Evolutionary conservation across 768 basidiomycete species (phyloP).

Genomic region (Amanita subjunquillea): DNA sequence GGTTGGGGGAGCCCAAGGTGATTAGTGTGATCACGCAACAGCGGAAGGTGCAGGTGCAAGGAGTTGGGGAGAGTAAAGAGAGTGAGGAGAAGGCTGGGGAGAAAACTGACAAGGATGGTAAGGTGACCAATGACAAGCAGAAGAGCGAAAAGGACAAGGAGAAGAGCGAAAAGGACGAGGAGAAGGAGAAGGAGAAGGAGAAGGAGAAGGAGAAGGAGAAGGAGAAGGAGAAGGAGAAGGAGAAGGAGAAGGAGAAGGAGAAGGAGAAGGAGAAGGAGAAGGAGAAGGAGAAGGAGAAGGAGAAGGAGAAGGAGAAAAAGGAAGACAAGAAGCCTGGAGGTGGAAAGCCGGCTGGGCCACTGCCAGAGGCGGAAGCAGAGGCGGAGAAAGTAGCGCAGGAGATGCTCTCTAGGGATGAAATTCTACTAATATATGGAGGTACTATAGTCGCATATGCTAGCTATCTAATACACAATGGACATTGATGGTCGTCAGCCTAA

Average conservation of each 20-base stretch:
- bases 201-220: too few relatives aligned
- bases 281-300: too few relatives aligned
- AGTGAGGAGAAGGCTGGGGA: slow-evolving; percentile 6
- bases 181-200: slow-evolving; percentile 2
- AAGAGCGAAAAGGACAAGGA: slow-evolving; percentile 3
- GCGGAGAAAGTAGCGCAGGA: slow-evolving; percentile 45
- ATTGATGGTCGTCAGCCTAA: background rate
- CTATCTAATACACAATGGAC: background rate
- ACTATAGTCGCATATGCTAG: background rate
- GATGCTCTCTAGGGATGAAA: slow-evolving; percentile 15
- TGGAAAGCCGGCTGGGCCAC: slow-evolving; percentile 26
- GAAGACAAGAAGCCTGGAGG: background rate
- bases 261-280: too few relatives aligned
- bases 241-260: too few relatives aligned
- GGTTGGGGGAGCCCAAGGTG: slow-evolving; percentile 18
- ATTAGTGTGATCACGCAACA: slow-evolving; percentile 17
- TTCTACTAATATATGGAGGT: background rate
- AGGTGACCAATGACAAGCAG: background rate
- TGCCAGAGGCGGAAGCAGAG: slow-evolving; percentile 38
- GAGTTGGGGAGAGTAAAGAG: background rate
- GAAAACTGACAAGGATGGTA: slow-evolving; percentile 4
- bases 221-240: too few relatives aligned
- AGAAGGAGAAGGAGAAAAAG: background rate
- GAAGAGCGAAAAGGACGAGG: slow-evolving; percentile 6
- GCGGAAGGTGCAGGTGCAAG: background rate